Base-by-base conservation (phyloP, 176 grass and related monocot genomes). In the Chloris gayana region DNA sequence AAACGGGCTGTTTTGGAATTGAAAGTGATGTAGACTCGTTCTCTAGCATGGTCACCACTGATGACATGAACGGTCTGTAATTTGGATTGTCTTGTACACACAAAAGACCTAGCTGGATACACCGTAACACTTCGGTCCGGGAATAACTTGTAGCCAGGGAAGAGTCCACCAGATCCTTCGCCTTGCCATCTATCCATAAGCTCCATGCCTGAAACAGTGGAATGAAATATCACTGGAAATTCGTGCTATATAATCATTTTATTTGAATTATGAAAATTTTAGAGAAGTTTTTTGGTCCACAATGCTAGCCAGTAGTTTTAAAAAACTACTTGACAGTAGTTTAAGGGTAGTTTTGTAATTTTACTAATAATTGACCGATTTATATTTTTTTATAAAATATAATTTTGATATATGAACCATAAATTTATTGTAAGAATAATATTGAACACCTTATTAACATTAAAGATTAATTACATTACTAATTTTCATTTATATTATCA, bases 11-110 rank as follows among this genome's bases (percentile, higher is more conserved):
- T 26, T 81, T 88, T 38, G 88, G 88, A 24, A 67, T 19, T 22
- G 79, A 49, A 17, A 91, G 75, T 33, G 17, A 0, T n/a, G 53
- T 69, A 34, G 56, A 69, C 60, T 78, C 51, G 14, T 67, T 94
- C 64, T 77, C 82, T 24, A 94, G 32, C 85, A 94, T 86, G 80
- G 71, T 75, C 26, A 88, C 68, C 6, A 88, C 81, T 2, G 62
- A 76, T 45, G 86, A 89, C 85, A 91, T 87, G 13, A 51, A 82
- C 33, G 92, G 92, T 68, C 92, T 90, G 11, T 50, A 60, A 38
- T 71, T 67, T 9, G 92, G 83, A 37, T 79, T 60, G 11, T 89
- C 84, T 70, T 94, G 88, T 5, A 94, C 86, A 39, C 92, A 94
- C 12, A 94, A 35, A 14, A 94, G 70, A 14, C 79, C 88, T 31